These are phyloP conservation scores for Setomelanomma holmii DNA, from an alignment of 2,329 filamentous ascomycete genomes.

Conservation along the genomic window DNA sequence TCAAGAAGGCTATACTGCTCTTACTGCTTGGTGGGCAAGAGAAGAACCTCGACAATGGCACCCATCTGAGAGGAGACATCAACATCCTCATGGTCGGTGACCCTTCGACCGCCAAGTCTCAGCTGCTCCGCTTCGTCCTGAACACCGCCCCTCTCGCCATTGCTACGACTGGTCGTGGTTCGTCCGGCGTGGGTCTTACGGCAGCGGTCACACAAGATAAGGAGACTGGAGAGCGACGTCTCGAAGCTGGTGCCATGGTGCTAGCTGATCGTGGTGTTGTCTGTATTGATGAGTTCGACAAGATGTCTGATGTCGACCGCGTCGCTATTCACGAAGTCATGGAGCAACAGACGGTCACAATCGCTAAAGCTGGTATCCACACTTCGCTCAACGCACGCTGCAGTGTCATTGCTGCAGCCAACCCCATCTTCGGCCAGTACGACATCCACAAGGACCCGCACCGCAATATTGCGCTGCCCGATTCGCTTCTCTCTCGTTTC, in stretches of 20 bases:
- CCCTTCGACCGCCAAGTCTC: constrained; percentile 98
- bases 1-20: constrained; percentile 95
- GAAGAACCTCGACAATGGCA: constrained; percentile 98
- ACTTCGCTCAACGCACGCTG: constrained; percentile 96
- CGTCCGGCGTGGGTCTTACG: constrained; percentile 96
- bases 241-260: constrained; percentile 99
- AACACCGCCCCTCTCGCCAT: constrained; percentile 97
- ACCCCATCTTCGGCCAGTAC: constrained; percentile 98
- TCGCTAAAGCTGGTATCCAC: constrained; percentile 97
- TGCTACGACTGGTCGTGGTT: constrained; percentile 94
- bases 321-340: constrained; percentile 99
- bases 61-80: constrained; percentile 96
- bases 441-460: constrained; percentile 98
- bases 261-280: constrained; percentile 96
- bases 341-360: constrained; percentile 99
- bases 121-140: constrained; percentile 92
- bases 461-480: constrained; percentile 96
- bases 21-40: constrained; percentile 96
- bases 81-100: constrained; percentile 99
- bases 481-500: constrained; percentile 96
- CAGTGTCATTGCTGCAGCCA: constrained; percentile 94
- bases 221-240: constrained; percentile 90
- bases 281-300: constrained; percentile 99
- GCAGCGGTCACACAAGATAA: constrained; percentile 96
- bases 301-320: constrained; percentile 98